phyloP scores from a whole-genome alignment of 345 rosid genomes.

The Rhodamnia rubescens region DNA sequence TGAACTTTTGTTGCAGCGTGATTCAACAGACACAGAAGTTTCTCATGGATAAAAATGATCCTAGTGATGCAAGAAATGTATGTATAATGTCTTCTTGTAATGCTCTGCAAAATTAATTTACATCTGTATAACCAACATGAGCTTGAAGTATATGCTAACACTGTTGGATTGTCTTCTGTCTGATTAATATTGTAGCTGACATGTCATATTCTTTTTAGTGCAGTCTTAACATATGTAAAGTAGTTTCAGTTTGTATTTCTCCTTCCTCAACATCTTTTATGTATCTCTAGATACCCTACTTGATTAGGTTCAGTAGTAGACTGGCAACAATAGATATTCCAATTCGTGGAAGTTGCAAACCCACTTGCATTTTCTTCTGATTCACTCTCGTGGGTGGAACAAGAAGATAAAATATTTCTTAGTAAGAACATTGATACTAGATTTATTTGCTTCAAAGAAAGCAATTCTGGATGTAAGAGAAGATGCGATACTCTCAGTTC shows the following conservation, averaged over 20 bases:
- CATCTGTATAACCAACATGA: neutral
- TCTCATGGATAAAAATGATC: constrained; percentile 43
- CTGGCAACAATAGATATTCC: neutral
- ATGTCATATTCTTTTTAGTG: neutral
- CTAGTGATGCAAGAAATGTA: constrained; percentile 64
- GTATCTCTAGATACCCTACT: neutral
- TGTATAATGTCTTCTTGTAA: constrained; percentile 1
- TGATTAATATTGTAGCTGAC: neutral
- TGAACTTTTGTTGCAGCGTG: constrained; percentile 30
- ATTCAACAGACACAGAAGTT: constrained; percentile 64
- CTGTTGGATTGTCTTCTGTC: neutral
- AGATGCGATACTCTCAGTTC: neutral
- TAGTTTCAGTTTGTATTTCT: neutral
- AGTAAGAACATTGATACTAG: neutral
- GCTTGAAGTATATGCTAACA: neutral
- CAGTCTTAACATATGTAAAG: neutral
- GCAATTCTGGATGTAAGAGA: neutral
- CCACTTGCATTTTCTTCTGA: neutral
- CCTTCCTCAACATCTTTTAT: neutral
- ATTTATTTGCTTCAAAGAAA: neutral
- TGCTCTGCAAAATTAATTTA: neutral
- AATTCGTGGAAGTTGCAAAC: neutral
- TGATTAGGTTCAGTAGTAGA: neutral
- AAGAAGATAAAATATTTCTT: neutral
- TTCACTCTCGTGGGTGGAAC: neutral